A percentile compares a stretch with the other conserved stretches of the same genome.
phyloP scores from a whole-genome alignment of 2,329 filamentous ascomycete genomes.

The Colletotrichum viniferum region DNA sequence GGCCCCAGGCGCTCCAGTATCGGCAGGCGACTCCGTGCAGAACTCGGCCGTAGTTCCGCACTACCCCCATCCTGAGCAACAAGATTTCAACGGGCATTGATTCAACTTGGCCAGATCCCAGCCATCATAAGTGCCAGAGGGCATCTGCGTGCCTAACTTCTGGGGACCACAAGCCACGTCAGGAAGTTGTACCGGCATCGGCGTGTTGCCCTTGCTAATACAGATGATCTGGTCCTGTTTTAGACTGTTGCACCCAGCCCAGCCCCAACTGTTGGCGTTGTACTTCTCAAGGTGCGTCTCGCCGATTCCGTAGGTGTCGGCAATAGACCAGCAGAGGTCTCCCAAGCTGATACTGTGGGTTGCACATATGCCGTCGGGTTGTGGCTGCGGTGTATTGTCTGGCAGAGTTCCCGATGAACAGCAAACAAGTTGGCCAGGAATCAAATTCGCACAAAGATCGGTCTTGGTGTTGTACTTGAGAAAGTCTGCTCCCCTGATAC shows the following conservation, averaged over 20 bases:
- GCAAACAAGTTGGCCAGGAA: conserved; percentile 37
- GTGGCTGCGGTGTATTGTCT: conserved; percentile 34
- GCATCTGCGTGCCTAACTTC: conserved; percentile 39
- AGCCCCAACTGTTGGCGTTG: conserved; percentile 44
- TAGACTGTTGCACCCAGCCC: conserved; percentile 21
- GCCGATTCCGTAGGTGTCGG: conserved; percentile 23
- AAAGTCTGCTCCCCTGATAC: conserved; percentile 27
- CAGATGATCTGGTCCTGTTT: conserved; percentile 21
- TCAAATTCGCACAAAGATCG: conserved; percentile 36
- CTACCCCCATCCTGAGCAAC: conserved; percentile 36
- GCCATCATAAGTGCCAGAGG: conserved; percentile 27
- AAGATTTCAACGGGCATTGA: conserved; percentile 48
- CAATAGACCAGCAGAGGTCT: conserved; percentile 37
- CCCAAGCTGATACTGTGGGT: conserved; percentile 33
- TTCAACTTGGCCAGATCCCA: conserved; percentile 43
- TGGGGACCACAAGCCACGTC: conserved; percentile 45
- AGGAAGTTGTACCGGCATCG: conserved; percentile 21
- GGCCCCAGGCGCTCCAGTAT: neutral
- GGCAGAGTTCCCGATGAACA: conserved; percentile 39
- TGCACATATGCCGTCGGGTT: conserved; percentile 38
- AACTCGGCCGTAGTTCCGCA: conserved; percentile 1
- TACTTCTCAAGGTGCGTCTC: conserved; percentile 25
- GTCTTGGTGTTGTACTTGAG: conserved; percentile 28
- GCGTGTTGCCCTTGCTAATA: conserved; percentile 24
- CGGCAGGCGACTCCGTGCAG: neutral